Conservation (phyloP, 2,329 filamentous ascomycete genomes). For the Cladosporium velox region DNA sequence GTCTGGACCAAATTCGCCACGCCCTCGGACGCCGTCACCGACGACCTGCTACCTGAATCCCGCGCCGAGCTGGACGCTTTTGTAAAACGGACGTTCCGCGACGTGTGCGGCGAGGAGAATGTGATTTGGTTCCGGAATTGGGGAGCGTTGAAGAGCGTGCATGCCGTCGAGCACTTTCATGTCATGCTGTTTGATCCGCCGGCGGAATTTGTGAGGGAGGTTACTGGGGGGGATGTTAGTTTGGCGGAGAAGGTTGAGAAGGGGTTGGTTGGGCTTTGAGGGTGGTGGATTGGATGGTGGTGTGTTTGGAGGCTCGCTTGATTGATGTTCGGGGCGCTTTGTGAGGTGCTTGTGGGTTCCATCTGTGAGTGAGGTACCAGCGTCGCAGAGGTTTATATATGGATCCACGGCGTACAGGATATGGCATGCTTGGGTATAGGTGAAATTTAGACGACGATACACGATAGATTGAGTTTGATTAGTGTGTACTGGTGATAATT, state of each 20-base stretch:
- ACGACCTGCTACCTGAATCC: slow-evolving; percentile 63
- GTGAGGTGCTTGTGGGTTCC: background rate
- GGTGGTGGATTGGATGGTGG: background rate
- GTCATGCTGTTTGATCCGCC: slow-evolving; percentile 74
- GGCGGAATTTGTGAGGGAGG: slow-evolving; percentile 61
- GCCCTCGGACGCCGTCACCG: slow-evolving; percentile 65
- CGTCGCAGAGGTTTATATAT: background rate
- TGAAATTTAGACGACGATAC: background rate
- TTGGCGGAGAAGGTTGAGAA: slow-evolving; percentile 42
- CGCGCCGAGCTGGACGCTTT: slow-evolving; percentile 69
- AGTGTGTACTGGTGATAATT: background rate
- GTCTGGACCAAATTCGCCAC: slow-evolving; percentile 91
- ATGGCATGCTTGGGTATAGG: background rate
- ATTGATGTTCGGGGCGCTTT: background rate
- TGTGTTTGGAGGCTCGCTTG: background rate
- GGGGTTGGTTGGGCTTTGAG: background rate
- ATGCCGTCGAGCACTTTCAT: slow-evolving; percentile 90
- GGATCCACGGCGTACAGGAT: background rate
- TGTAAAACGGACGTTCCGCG: slow-evolving; percentile 65
- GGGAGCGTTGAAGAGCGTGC: slow-evolving; percentile 78
- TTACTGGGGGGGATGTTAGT: slow-evolving; percentile 75
- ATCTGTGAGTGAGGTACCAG: background rate
- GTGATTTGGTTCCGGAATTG: slow-evolving; percentile 94
- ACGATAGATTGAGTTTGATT: background rate
- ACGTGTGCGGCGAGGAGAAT: slow-evolving; percentile 41